Conservation (phyloP, 129 eudicot genomes). For the Helianthus annuus region DNA sequence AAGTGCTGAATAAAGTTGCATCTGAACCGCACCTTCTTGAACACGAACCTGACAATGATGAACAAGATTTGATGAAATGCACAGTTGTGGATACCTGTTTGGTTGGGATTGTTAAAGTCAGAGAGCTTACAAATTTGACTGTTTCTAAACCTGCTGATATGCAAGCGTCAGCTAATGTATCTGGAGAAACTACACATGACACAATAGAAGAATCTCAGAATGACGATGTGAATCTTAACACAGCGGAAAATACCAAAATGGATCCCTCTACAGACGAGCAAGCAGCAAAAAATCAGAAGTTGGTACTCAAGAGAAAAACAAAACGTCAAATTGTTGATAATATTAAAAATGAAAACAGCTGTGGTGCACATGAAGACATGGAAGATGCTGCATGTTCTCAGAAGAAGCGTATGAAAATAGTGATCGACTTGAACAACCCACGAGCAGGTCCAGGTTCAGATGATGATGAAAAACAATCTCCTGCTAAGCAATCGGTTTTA, state of each 20-base stretch:
- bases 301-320: conserved; percentile 6
- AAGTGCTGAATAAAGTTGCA: no score
- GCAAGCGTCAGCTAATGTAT: neutral
- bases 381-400: conserved; percentile 1
- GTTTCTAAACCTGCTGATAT: no score
- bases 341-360: neutral
- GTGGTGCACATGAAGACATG: conserved; percentile 16
- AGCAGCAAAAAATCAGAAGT: conserved; percentile 19
- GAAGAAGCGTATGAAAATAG: conserved; percentile 21
- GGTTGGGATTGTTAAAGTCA: conserved; percentile 26
- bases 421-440: conserved; percentile 48
- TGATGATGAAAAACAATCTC: conserved; percentile 4
- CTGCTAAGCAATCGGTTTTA: conserved; percentile 4
- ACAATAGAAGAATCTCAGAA: conserved; percentile 18
- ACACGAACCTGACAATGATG: no score
- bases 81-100: conserved; percentile 50
- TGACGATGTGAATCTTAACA: neutral
- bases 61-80: conserved; percentile 22
- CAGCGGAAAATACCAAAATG: no score
- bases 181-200: neutral
- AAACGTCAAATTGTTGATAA: neutral
- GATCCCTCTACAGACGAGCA: neutral
- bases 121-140: no score
- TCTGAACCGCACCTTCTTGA: no score
- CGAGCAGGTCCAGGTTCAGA: conserved; percentile 24